Percentiles rank a stretch among this genome's conserved stretches.
Conservation (phyloP, 2,329 filamentous ascomycete species). For the Phyllosticta paracitricarpa region DNA sequence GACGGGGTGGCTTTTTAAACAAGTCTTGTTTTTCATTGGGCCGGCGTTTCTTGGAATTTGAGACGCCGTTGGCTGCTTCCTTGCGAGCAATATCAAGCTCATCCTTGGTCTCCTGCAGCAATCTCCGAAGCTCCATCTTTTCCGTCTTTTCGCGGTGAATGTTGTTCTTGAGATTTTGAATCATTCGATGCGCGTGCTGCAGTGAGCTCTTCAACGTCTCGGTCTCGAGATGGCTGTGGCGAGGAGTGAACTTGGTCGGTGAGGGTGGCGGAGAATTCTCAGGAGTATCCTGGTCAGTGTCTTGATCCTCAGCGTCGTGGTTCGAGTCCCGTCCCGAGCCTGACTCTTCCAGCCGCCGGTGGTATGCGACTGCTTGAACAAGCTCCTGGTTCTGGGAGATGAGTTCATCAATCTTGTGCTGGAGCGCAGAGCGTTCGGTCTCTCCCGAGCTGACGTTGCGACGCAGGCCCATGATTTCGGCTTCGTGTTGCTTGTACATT, state of each 20-base stretch:
- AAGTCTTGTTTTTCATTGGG: conserved; percentile 41
- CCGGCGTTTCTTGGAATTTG: conserved; percentile 48
- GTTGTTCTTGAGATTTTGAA: conserved; percentile 88
- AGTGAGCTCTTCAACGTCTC: conserved; percentile 93
- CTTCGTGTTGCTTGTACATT: conserved; percentile 72
- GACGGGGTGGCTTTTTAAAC: conserved; percentile 68
- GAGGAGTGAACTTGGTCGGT: conserved; percentile 81
- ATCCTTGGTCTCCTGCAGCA: conserved; percentile 90
- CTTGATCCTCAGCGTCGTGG: conserved; percentile 34
- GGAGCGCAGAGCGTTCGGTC: conserved; percentile 64
- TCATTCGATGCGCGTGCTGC: conserved; percentile 89
- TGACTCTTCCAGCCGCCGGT: conserved; percentile 55
- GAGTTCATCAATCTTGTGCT: conserved; percentile 80
- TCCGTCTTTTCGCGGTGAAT: conserved; percentile 98
- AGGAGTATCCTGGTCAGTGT: conserved; percentile 56
- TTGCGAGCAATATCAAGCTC: conserved; percentile 65
- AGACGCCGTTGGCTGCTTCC: conserved; percentile 38
- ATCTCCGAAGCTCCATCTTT: conserved; percentile 87
- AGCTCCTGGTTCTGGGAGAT: conserved; percentile 85
- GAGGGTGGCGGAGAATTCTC: conserved; percentile 87
- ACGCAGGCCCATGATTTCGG: conserved; percentile 75
- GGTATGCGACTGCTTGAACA: conserved; percentile 69
- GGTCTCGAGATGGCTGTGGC: conserved; percentile 84
- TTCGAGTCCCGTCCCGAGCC: conserved; percentile 47
- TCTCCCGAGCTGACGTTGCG: conserved; percentile 71